Percentiles rank a stretch among this genome's conserved stretches.
Evolutionary conservation across 441 rosid species (phyloP).

Genomic region (Arabidopsis lyrata): DNA sequence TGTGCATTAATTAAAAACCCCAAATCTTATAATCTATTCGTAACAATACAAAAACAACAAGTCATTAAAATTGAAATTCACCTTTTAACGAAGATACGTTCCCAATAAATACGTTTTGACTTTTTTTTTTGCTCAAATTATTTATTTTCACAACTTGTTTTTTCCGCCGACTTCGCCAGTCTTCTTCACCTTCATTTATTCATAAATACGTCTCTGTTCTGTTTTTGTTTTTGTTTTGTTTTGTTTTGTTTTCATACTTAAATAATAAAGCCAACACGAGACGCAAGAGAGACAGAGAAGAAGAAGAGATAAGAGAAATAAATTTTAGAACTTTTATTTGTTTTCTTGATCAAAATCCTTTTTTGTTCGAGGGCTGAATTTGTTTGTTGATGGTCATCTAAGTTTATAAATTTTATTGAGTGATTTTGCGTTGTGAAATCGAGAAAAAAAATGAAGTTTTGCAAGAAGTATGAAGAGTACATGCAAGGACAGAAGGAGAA

Average conservation of each 20-base stretch:
- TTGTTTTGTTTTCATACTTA: slow-evolving; percentile 12
- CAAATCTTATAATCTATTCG: background rate
- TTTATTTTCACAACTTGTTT: background rate
- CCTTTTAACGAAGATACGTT: slow-evolving; percentile 16
- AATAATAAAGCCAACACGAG: slow-evolving; percentile 36
- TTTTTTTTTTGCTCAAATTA: background rate
- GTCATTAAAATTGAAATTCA: too few relatives aligned
- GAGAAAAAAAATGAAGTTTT: slow-evolving; percentile 70
- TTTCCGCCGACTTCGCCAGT: slow-evolving; percentile 29
- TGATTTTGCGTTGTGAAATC: background rate
- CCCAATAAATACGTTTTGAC: slow-evolving; percentile 31
- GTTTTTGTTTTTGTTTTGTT: background rate
- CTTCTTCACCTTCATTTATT: slow-evolving; percentile 20
- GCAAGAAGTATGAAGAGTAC: slow-evolving; percentile 87
- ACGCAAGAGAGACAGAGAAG: slow-evolving; percentile 22
- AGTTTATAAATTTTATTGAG: slow-evolving; percentile 13
- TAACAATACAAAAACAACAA: background rate
- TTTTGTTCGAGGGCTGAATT: background rate
- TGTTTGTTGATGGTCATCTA: slow-evolving; percentile 48
- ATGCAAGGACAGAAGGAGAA: slow-evolving; percentile 69
- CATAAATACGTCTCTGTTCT: slow-evolving; percentile 33
- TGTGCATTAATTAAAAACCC: background rate
- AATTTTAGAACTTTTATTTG: too few relatives aligned
- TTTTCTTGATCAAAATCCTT: slow-evolving; percentile 1
- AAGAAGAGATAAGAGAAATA: too few relatives aligned